Evolutionary conservation across 257 asterid genomes (phyloP), one percentile per base, ranked within the genome.

Genomic region (Rhazya stricta): DNA sequence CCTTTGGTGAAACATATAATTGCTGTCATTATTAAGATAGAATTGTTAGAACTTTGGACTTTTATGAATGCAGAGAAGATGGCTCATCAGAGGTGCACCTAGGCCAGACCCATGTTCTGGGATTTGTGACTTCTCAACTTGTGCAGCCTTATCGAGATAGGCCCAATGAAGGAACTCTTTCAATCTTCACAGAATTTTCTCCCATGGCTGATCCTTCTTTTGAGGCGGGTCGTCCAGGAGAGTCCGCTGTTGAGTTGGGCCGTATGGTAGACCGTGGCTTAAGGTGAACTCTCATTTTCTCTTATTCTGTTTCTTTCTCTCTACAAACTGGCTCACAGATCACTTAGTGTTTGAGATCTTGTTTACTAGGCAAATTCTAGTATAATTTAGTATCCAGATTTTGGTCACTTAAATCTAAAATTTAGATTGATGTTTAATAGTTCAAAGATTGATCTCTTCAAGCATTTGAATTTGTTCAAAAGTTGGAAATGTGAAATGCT

Each of bases 141-240:
- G 97, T 86, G 86, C 96, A 92, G 70, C 99, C 99, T 77, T 95
- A 87, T 79, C 82, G 91, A 42, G 99, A 95, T 80, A 89, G 97
- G 74, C 97, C 97, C 41, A 92, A 86, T 72, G 99, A 92, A 86
- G 99, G 99, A 58, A 79, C 80, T 45, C 96, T 95, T 81, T 80
- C 98, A 54, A 84, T 95, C 53, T 95, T 82, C 81, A 87, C 96
- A 1, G 99, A 95, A 81, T 92, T 95, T 83, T 95, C 99, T 74
- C 99, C 99, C 29, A 92, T 95, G 99, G 99, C 98, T 16, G 99
- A 95, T 82, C 99, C 97, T 77, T 88, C 92, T 16, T 95, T 92
- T 80, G 99, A 95, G 87, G 78, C 80, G 30, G 99, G 98, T 27
- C 97, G 94, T 66, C 99, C 96, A 39, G 91, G 94, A 73, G 99